A percentile compares a stretch with the other conserved stretches of the same genome.
Conservation (phyloP, 225 moss, liverwort and hornwort species). For the Pseudoscleropodium purum region DNA sequence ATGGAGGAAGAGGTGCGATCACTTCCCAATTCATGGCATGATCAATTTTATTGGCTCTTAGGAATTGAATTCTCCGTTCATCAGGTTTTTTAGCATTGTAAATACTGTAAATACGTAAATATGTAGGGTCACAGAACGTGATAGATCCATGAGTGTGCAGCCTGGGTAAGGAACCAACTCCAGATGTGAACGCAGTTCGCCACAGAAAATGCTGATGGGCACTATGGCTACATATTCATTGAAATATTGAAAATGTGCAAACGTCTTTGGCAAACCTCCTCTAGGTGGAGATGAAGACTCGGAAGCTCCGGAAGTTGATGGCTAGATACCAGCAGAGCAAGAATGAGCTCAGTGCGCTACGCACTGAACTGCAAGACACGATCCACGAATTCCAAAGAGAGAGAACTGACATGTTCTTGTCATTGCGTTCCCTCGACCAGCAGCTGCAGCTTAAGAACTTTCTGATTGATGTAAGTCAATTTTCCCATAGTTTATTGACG, state of each 20-base stretch:
- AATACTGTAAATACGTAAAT: background rate
- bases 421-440: constrained; percentile 82
- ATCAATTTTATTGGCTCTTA: background rate
- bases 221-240: background rate
- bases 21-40: background rate
- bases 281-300: constrained; percentile 69
- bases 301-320: constrained; percentile 83
- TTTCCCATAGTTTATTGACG: background rate
- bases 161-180: background rate
- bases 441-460: constrained; percentile 92
- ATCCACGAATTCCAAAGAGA: constrained; percentile 94
- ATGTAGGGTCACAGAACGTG: background rate
- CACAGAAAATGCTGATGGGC: background rate
- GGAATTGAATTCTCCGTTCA: background rate
- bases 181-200: background rate
- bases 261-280: background rate
- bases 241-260: background rate
- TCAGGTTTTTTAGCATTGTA: background rate
- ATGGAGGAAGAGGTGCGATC: constrained; percentile 85
- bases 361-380: constrained; percentile 91
- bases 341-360: constrained; percentile 49
- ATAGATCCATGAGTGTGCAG: background rate
- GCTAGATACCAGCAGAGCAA: constrained; percentile 88
- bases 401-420: constrained; percentile 85
- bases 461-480: constrained; percentile 58